Evolutionary conservation across 192 early-diverging fungal species (phyloP).

Genomic region (Coemansia sp.): DNA sequence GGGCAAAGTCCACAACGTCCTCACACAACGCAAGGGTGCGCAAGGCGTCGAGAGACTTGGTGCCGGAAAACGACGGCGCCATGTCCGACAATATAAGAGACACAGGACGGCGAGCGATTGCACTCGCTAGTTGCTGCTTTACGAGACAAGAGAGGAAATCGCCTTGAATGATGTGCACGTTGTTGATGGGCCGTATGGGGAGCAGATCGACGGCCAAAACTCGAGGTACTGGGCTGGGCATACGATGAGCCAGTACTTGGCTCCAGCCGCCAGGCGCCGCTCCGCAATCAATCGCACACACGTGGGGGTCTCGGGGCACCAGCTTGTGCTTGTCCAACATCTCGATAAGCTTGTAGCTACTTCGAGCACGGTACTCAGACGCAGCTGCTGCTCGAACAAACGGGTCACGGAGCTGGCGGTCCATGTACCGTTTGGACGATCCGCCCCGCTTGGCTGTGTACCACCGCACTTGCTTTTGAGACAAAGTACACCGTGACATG

Average conservation of each 20-base stretch:
- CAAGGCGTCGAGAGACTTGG: slow-evolving; percentile 65
- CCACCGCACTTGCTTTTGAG: background rate
- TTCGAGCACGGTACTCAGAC: slow-evolving; percentile 68
- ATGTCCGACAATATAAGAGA: slow-evolving; percentile 68
- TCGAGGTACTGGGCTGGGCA: slow-evolving; percentile 3
- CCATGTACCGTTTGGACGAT: slow-evolving; percentile 62
- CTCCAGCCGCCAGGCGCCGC: slow-evolving; percentile 80
- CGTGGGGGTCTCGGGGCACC: slow-evolving; percentile 10
- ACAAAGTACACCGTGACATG: no score
- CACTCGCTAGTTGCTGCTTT: slow-evolving; percentile 30
- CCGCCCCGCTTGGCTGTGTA: slow-evolving; percentile 34
- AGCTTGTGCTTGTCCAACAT: slow-evolving; percentile 56
- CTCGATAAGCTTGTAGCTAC: slow-evolving; percentile 72
- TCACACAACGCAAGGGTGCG: slow-evolving; percentile 68
- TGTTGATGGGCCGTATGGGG: slow-evolving; percentile 65
- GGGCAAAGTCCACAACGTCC: slow-evolving; percentile 64
- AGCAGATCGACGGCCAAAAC: slow-evolving; percentile 74
- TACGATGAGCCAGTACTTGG: slow-evolving; percentile 61
- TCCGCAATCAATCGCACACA: slow-evolving; percentile 63
- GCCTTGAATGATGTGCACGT: slow-evolving; percentile 63
- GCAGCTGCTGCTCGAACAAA: slow-evolving; percentile 60
- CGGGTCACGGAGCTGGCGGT: slow-evolving; percentile 66
- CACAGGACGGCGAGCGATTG: slow-evolving; percentile 40
- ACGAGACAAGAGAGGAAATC: slow-evolving; percentile 60
- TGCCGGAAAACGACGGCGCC: slow-evolving; percentile 78